A percentile compares a stretch with the other conserved stretches of the same genome.
These are phyloP conservation scores for Starmerella stigmatis DNA, from an alignment of 805 yeast genomes.

Conservation along the genomic window DNA sequence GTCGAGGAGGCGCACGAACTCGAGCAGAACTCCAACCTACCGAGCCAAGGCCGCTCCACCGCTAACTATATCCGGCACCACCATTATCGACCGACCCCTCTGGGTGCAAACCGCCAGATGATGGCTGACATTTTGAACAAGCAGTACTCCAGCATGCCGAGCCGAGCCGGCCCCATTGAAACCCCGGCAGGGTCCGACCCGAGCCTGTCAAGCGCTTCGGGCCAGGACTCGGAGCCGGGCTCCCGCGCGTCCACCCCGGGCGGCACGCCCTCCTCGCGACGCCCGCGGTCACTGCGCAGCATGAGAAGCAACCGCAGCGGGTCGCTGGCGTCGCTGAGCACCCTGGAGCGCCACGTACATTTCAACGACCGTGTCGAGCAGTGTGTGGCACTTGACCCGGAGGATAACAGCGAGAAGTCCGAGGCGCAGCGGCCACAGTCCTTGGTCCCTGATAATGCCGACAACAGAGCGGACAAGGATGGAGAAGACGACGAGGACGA, in stretches of 20 bases:
- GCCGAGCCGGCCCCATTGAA: neutral
- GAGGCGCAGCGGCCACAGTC: neutral
- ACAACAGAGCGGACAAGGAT: conserved; percentile 26
- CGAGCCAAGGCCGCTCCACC: conserved; percentile 11
- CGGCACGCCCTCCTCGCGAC: conserved; percentile 10
- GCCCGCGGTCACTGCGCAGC: conserved; percentile 15
- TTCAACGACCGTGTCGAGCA: conserved; percentile 92
- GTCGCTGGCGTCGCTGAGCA: conserved; percentile 11
- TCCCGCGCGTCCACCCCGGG: conserved; percentile 8
- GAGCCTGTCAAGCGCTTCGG: neutral
- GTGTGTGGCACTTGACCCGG: conserved; percentile 61
- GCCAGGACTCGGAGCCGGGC: neutral
- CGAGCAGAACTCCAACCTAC: neutral
- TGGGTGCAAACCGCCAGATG: conserved; percentile 25
- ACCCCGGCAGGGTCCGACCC: neutral
- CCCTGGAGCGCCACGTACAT: conserved; percentile 60
- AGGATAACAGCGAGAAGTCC: conserved; percentile 7
- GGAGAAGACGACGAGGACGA: conserved; percentile 21
- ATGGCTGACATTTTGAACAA: conserved; percentile 29
- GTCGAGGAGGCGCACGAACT: conserved; percentile 32
- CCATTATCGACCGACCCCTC: conserved; percentile 31
- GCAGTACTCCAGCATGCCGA: conserved; percentile 23
- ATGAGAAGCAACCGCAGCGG: conserved; percentile 8
- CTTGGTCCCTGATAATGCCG: neutral
- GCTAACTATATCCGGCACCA: conserved; percentile 32